Base-by-base conservation (phyloP, 371 early-diverging fungal species). In the Mortierella sp. region DNA sequence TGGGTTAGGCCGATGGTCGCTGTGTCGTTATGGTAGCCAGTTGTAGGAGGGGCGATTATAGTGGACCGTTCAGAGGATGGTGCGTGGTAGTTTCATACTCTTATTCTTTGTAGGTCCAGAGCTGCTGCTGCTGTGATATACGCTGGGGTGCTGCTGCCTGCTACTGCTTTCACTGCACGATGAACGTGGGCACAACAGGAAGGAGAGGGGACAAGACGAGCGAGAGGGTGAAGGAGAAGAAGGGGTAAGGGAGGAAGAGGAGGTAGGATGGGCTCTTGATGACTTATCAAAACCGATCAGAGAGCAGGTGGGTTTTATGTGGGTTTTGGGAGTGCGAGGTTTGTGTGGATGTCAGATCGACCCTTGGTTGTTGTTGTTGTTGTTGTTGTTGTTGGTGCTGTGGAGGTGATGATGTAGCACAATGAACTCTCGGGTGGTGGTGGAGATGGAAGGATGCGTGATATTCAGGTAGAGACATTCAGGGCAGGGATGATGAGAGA, bases 191-290 rank as follows among this genome's bases (percentile, higher is more conserved):
- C 11, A 68, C 34, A 68, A 34, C 24, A 68, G 24, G 9, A 21
- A 58, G 42, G 42, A 5, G 42, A 38, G 42, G 42, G 42, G 42
- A 38, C 5, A 28, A n/a, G 28, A 24, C 42, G 42, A 38, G 42
- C 5, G 50, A 68, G 68, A 68, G 38, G 44, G 21, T 21, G 24
- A 24, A 21, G 34, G 24, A 34, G 24, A 68, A 11, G 68, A 42
- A 68, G 8, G 98, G 98, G 48, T 96, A 96, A 89, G 96, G 99
- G 76, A 99, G 88, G 73, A 98, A 97, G 26, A 99, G 91, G 9
- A 98, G 98, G 82, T 98, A 97, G 80, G 97, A 99, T 88, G 82
- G 95, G 96, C 79, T 91, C 95, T 68, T 68, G 68, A 68, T 68
- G 42, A 68, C 68, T 68, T 68, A 42, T 24, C 24, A 91, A 95